phyloP scores from a whole-genome alignment of 2,329 filamentous ascomycete species.

The Cytospora schulzeri region DNA sequence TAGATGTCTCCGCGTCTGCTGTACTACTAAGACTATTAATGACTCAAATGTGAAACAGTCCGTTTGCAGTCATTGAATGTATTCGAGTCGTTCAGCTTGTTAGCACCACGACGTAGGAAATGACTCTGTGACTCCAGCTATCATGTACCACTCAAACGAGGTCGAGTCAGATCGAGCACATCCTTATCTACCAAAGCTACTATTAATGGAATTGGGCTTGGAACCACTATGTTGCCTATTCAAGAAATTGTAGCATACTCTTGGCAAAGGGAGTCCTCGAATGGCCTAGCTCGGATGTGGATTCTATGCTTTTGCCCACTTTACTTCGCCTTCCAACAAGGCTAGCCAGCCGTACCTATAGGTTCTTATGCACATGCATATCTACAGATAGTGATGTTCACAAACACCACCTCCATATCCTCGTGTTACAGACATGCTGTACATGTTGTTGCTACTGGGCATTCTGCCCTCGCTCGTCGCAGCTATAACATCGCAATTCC shows the following conservation, averaged over 20 bases:
- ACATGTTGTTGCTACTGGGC: constrained; percentile 1
- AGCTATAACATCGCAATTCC: constrained; percentile 11
- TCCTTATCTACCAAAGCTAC: neutral
- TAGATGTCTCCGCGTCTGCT: too few relatives aligned
- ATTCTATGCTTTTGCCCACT: neutral
- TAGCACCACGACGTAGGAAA: too few relatives aligned
- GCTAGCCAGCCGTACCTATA: neutral
- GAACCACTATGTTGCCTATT: neutral
- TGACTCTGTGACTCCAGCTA: too few relatives aligned
- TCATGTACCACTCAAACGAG: too few relatives aligned
- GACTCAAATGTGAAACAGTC: too few relatives aligned
- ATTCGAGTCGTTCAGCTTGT: too few relatives aligned
- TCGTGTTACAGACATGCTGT: neutral
- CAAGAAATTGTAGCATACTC: neutral
- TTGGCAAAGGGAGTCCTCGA: too few relatives aligned
- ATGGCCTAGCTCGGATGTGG: too few relatives aligned
- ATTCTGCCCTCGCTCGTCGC: neutral
- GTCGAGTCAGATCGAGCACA: neutral
- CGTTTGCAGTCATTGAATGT: too few relatives aligned
- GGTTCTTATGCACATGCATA: neutral
- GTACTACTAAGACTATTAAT: too few relatives aligned
- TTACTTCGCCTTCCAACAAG: neutral
- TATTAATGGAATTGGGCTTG: neutral
- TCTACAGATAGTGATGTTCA: neutral
- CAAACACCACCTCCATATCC: neutral